Conservation (phyloP, 495 filamentous ascomycete species). For the Xylaria palmicola region DNA sequence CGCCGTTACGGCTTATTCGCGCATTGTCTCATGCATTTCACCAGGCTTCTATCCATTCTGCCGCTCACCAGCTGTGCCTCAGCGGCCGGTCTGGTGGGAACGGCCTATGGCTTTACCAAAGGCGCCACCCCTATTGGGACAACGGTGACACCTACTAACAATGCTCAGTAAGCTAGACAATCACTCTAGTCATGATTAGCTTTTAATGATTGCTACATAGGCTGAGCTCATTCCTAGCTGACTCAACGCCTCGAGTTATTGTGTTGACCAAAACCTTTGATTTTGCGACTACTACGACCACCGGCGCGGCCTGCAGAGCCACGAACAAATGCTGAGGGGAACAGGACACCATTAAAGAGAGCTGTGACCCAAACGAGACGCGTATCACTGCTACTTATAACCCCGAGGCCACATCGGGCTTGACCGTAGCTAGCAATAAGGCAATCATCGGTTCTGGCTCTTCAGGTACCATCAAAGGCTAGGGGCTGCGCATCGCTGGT, state of each 20-base stretch:
- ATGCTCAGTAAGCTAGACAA: neutral
- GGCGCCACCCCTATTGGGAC: conserved; percentile 50
- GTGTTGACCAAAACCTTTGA: conserved; percentile 49
- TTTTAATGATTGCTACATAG: conserved; percentile 38
- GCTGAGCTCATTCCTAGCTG: conserved; percentile 33
- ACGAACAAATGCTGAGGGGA: conserved; percentile 42
- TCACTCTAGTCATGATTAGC: conserved; percentile 5
- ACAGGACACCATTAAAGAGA: conserved; percentile 51
- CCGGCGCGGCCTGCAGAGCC: conserved; percentile 45
- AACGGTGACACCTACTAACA: conserved; percentile 36
- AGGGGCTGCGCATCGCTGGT: conserved; percentile 35
- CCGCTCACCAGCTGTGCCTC: neutral
- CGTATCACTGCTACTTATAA: conserved; percentile 38
- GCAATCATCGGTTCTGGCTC: conserved; percentile 30
- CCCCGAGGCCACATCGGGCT: conserved; percentile 25
- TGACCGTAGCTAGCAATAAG: conserved; percentile 35
- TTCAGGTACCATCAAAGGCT: conserved; percentile 36
- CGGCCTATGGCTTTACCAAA: conserved; percentile 45
- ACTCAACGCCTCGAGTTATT: conserved; percentile 46
- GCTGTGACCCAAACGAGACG: conserved; percentile 38
- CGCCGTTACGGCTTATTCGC: neutral
- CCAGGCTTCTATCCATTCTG: neutral
- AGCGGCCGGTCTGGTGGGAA: neutral
- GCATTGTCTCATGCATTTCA: neutral
- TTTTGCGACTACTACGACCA: conserved; percentile 40